Conservation (phyloP, 192 early-diverging fungal species). For the Backusella sp. region DNA sequence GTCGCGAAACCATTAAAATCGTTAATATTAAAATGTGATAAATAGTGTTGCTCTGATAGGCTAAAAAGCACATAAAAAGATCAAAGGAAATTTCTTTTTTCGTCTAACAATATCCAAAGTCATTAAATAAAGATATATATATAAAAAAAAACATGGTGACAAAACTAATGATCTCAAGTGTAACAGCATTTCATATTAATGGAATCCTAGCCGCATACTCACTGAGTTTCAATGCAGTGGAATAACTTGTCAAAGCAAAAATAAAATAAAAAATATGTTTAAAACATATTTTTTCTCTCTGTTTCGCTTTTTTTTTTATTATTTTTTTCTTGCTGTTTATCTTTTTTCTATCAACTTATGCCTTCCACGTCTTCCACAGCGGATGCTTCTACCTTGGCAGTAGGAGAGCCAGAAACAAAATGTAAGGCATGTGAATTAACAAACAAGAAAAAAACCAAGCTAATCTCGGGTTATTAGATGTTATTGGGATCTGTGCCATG, state of each 20-base stretch:
- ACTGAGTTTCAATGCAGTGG: not conserved
- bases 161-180: not conserved
- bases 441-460: not conserved
- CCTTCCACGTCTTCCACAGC: not conserved
- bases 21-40: not conserved
- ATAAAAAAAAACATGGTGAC: not conserved
- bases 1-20: not conserved
- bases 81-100: not conserved
- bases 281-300: not conserved
- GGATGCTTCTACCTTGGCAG: not conserved
- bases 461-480: conserved; percentile 34
- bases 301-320: not conserved
- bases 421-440: not conserved
- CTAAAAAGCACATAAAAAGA: not conserved
- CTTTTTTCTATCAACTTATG: not conserved
- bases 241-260: not conserved
- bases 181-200: not conserved
- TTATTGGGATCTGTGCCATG: conserved; percentile 89
- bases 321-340: not conserved
- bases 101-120: not conserved
- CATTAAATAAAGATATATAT: not conserved
- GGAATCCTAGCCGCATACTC: not conserved
- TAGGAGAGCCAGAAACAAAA: not conserved
- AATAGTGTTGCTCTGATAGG: not conserved
- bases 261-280: not conserved